Evolutionary conservation across 495 filamentous ascomycete species (phyloP).

Genomic region (Hyphodiscus hymeniophilus): DNA sequence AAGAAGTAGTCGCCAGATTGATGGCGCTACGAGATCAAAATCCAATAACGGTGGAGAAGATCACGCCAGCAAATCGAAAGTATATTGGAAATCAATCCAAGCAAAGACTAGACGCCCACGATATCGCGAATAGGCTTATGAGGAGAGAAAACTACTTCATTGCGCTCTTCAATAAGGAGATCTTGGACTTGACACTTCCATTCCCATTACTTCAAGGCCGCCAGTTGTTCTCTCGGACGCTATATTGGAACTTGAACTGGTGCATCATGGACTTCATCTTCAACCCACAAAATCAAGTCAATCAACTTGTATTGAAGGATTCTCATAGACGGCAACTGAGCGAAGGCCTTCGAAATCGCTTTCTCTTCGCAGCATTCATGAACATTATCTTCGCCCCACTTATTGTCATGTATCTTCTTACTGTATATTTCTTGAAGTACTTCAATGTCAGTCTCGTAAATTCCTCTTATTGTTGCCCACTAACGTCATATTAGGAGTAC

Average conservation of each 20-base stretch:
- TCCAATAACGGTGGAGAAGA: conserved; percentile 62
- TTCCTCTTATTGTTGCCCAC: background rate
- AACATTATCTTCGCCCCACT: conserved; percentile 81
- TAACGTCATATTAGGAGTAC: conserved; percentile 49
- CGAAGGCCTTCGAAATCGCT: conserved; percentile 61
- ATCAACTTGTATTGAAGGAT: conserved; percentile 74
- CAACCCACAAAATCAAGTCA: conserved; percentile 74
- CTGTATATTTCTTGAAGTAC: conserved; percentile 86
- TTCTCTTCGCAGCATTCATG: conserved; percentile 74
- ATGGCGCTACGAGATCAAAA: conserved; percentile 86
- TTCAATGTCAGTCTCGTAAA: conserved; percentile 69
- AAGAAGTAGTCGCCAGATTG: conserved; percentile 81
- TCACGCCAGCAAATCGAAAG: conserved; percentile 44
- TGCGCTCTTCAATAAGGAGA: conserved; percentile 92
- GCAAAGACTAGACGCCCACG: conserved; percentile 90
- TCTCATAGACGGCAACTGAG: conserved; percentile 72
- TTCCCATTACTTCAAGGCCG: conserved; percentile 74
- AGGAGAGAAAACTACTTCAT: conserved; percentile 94
- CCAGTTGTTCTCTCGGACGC: conserved; percentile 68
- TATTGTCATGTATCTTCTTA: conserved; percentile 69
- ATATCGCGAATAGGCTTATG: conserved; percentile 96
- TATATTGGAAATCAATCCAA: conserved; percentile 82
- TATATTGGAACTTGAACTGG: conserved; percentile 83
- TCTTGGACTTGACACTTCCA: conserved; percentile 77
- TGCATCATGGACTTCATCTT: conserved; percentile 93